phyloP scores from a whole-genome alignment of 192 early-diverging fungal genomes.

The Coemansia sp. region DNA sequence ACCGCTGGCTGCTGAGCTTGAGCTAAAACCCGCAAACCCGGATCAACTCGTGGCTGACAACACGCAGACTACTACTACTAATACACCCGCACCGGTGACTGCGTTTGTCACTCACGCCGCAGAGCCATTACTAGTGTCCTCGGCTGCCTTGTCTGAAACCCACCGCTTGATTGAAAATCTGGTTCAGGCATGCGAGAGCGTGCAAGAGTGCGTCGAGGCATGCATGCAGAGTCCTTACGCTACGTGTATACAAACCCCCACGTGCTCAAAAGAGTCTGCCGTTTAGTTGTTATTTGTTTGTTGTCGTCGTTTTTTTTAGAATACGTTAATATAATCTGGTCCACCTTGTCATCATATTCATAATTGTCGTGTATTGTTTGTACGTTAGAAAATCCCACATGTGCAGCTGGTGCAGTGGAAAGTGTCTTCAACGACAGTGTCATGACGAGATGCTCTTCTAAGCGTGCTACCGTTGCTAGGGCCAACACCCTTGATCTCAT shows the following conservation, averaged over 20 bases:
- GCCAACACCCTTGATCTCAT: not conserved
- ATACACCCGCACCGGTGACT: not conserved
- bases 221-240: conserved; percentile 6
- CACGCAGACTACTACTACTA: not conserved
- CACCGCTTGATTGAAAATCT: conserved; percentile 6
- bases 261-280: not conserved
- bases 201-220: conserved; percentile 17
- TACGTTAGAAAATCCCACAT: conserved; percentile 3
- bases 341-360: no score
- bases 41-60: no score
- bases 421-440: conserved; percentile 13
- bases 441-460: conserved; percentile 7
- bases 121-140: not conserved
- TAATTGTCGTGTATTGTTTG: no score
- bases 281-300: not conserved
- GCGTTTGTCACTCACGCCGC: not conserved
- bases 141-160: not conserved
- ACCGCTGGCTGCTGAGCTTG: no score
- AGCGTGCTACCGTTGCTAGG: not conserved
- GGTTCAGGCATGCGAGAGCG: conserved; percentile 12
- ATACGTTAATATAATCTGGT: no score
- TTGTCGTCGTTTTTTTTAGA: not conserved
- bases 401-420: conserved; percentile 9
- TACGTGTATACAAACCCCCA: conserved; percentile 2
- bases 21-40: no score